A percentile compares a stretch with the other conserved stretches of the same genome.
Conservation (phyloP, 2,329 filamentous ascomycete species). For the Cladorrhinum sp. region DNA sequence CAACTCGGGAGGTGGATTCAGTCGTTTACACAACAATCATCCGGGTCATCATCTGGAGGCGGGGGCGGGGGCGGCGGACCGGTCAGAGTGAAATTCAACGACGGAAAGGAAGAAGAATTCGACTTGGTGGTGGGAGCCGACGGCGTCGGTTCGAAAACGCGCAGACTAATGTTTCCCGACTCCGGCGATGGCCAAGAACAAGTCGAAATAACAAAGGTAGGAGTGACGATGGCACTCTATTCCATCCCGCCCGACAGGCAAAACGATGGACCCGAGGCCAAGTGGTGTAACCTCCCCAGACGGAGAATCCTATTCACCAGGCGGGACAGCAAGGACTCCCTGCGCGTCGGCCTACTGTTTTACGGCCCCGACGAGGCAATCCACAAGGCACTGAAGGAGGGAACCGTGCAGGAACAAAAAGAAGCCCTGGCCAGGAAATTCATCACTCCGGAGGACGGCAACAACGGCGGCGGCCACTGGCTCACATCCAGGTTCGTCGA, state of each 20-base stretch:
- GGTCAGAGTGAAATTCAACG: conserved; percentile 38
- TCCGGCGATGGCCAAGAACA: conserved; percentile 13
- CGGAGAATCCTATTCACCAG: conserved; percentile 38
- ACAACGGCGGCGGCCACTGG: too few relatives aligned
- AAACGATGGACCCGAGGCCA: conserved; percentile 20
- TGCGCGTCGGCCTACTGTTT: conserved; percentile 40
- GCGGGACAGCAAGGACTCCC: conserved; percentile 35
- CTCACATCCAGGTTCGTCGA: conserved; percentile 32
- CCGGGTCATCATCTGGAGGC: too few relatives aligned
- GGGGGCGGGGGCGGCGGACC: neutral
- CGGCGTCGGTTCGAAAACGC: conserved; percentile 48
- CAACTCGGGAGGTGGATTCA: conserved; percentile 28
- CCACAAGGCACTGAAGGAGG: conserved; percentile 28
- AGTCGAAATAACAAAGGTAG: neutral
- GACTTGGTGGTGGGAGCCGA: conserved; percentile 56
- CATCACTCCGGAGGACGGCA: too few relatives aligned
- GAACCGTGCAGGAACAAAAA: conserved; percentile 40
- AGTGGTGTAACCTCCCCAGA: conserved; percentile 27
- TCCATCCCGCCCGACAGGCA: conserved; percentile 28
- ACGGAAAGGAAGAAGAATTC: conserved; percentile 41
- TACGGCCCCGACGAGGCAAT: conserved; percentile 28
- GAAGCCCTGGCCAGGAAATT: conserved; percentile 38
- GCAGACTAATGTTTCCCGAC: conserved; percentile 37
- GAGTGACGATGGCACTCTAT: conserved; percentile 33
- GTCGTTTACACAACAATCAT: conserved; percentile 31